Conservation (phyloP, 2,329 filamentous ascomycete species). For the Neonectria sp. region DNA sequence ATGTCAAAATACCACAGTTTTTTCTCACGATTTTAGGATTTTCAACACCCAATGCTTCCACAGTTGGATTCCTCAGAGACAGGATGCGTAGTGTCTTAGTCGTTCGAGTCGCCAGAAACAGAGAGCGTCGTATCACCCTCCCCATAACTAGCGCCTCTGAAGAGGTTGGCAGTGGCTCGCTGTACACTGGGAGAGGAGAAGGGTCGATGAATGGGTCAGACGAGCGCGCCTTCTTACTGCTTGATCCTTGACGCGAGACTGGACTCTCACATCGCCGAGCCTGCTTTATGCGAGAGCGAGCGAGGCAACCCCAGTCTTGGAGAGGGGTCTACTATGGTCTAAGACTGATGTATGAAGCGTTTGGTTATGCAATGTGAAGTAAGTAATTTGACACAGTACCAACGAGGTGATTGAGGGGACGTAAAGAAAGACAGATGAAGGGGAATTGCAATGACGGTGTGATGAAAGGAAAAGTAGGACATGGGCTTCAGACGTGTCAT, state of each 20-base stretch:
- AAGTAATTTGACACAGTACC: not conserved
- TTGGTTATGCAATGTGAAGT: not conserved
- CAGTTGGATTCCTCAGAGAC: not conserved
- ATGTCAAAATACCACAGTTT: too few species aligned
- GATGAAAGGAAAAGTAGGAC: not conserved
- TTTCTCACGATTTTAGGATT: too few species aligned
- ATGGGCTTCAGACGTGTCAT: not conserved
- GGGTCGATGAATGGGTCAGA: not conserved
- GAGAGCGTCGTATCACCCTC: not conserved
- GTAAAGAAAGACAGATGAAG: not conserved
- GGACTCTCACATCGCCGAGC: not conserved
- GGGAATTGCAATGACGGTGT: not conserved
- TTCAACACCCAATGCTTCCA: too few species aligned
- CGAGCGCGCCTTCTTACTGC: not conserved
- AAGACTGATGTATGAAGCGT: not conserved
- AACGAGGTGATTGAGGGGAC: not conserved
- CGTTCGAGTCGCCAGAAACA: not conserved
- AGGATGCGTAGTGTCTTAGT: not conserved
- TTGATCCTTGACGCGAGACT: not conserved
- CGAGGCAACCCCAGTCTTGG: not conserved
- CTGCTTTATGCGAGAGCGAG: not conserved
- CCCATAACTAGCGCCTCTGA: not conserved
- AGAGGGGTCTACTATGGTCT: not conserved
- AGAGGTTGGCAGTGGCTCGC: not conserved
- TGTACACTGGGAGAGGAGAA: not conserved